These are phyloP conservation scores for Leccinum subtestaceum DNA, from an alignment of 768 basidiomycete genomes.

Conservation along the genomic window DNA sequence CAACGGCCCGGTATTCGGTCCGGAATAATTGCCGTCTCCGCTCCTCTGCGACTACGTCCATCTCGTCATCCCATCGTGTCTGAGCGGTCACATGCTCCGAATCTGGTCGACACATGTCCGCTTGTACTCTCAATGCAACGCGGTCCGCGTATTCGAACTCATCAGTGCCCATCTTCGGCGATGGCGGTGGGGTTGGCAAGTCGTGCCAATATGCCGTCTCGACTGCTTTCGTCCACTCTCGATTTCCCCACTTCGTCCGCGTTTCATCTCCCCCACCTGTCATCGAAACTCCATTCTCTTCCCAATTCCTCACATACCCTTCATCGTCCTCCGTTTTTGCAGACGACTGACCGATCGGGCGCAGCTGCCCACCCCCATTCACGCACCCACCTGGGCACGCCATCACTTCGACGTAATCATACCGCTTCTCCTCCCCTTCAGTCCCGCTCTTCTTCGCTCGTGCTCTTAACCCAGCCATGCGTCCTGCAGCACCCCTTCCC, in stretches of 20 bases:
- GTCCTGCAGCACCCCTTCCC: constrained; percentile 65
- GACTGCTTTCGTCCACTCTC: constrained; percentile 77
- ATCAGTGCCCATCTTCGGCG: constrained; percentile 28
- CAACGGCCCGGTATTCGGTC: constrained; percentile 82
- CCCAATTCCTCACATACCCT: constrained; percentile 64
- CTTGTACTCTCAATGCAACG: constrained; percentile 38
- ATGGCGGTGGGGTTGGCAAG: constrained; percentile 45
- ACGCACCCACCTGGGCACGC: constrained; percentile 98
- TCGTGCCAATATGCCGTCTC: constrained; percentile 80
- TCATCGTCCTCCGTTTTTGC: constrained; percentile 51
- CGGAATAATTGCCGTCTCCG: constrained; percentile 54
- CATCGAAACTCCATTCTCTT: constrained; percentile 46
- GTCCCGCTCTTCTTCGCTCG: constrained; percentile 34
- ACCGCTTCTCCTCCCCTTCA: constrained; percentile 44
- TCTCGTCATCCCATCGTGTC: constrained; percentile 32
- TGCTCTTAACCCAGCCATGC: constrained; percentile 25
- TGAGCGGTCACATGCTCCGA: constrained; percentile 30
- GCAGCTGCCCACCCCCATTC: constrained; percentile 89
- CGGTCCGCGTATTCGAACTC: constrained; percentile 31
- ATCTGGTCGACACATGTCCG: constrained; percentile 40
- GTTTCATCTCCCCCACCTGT: constrained; percentile 12
- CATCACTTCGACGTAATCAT: constrained; percentile 98
- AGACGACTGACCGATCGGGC: constrained; percentile 14
- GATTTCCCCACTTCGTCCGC: constrained; percentile 69
- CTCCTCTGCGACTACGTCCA: constrained; percentile 45